phyloP scores from a whole-genome alignment of 2,329 filamentous ascomycete species.

The Thelonectria discophora region DNA sequence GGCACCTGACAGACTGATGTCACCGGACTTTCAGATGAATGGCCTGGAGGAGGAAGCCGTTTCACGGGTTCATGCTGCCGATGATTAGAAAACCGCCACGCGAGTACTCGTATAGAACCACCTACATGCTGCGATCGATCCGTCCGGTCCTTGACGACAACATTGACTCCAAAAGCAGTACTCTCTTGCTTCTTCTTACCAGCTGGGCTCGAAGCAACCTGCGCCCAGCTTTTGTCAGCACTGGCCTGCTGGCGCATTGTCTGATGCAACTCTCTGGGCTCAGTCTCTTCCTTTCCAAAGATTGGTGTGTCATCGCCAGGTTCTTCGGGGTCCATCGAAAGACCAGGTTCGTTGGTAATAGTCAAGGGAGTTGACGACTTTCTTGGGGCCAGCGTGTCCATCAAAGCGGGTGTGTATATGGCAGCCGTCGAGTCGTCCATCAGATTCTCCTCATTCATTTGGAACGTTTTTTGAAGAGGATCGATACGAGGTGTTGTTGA shows the following conservation, averaged over 20 bases:
- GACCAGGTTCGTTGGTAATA: too few species aligned
- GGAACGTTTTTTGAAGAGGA: not conserved
- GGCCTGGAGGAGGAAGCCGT: not conserved
- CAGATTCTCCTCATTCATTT: conserved; percentile 13
- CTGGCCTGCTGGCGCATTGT: conserved; percentile 39
- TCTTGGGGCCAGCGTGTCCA: conserved; percentile 23
- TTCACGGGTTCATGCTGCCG: not conserved
- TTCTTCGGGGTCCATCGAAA: not conserved
- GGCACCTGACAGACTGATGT: not conserved
- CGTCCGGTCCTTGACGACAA: conserved; percentile 11
- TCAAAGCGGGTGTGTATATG: conserved; percentile 24
- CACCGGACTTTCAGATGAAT: too few species aligned
- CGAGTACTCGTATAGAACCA: not conserved
- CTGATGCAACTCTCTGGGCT: conserved; percentile 20
- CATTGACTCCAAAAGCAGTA: conserved; percentile 22
- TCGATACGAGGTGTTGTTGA: not conserved
- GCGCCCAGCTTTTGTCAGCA: conserved; percentile 19
- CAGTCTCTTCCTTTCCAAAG: conserved; percentile 25
- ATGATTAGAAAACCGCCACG: not conserved
- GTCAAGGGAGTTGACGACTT: too few species aligned
- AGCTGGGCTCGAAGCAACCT: conserved; percentile 13
- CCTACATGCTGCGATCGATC: not conserved
- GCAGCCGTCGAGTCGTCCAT: conserved; percentile 29
- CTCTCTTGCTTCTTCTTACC: conserved; percentile 9
- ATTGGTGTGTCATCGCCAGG: conserved; percentile 8